Conservation (phyloP, 2,329 filamentous ascomycete genomes). For the Sporothrix sp. region DNA sequence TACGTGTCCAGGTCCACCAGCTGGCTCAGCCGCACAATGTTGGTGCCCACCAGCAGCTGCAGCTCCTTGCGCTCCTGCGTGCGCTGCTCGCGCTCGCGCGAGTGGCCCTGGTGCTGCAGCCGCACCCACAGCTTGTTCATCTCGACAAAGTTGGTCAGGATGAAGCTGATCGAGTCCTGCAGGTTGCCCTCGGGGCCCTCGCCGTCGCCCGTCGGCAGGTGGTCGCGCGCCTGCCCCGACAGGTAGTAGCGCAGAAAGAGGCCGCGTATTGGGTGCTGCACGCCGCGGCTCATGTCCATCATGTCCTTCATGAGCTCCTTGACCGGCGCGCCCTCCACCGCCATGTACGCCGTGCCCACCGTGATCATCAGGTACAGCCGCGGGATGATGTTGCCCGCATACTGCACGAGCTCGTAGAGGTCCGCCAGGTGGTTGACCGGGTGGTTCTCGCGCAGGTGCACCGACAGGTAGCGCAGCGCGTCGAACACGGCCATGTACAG, state of each 20-base stretch:
- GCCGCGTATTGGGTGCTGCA: conserved; percentile 92
- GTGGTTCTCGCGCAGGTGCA: conserved; percentile 94
- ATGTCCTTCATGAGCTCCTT: conserved; percentile 99
- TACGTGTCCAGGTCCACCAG: conserved; percentile 91
- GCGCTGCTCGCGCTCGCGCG: conserved; percentile 82
- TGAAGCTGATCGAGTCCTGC: conserved; percentile 95
- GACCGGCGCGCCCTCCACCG: conserved; percentile 92
- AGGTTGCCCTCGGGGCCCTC: conserved; percentile 93
- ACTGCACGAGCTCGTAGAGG: conserved; percentile 89
- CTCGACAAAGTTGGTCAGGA: conserved; percentile 97
- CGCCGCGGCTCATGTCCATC: conserved; percentile 99
- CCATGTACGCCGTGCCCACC: conserved; percentile 98
- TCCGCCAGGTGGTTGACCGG: conserved; percentile 97
- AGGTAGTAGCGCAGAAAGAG: conserved; percentile 95
- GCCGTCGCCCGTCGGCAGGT: conserved; percentile 67
- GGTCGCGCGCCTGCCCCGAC: conserved; percentile 86
- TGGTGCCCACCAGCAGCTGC: conserved; percentile 91
- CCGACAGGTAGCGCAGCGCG: conserved; percentile 88
- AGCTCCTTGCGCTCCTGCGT: conserved; percentile 93
- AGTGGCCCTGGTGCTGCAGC: conserved; percentile 94
- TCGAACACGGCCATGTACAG: conserved; percentile 99
- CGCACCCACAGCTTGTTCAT: conserved; percentile 99
- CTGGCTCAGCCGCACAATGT: conserved; percentile 89
- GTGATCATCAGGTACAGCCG: conserved; percentile 98
- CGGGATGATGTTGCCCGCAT: conserved; percentile 95